phyloP scores from a whole-genome alignment of 129 eudicot genomes.

The Chrysanthemum lavandulifolium region DNA sequence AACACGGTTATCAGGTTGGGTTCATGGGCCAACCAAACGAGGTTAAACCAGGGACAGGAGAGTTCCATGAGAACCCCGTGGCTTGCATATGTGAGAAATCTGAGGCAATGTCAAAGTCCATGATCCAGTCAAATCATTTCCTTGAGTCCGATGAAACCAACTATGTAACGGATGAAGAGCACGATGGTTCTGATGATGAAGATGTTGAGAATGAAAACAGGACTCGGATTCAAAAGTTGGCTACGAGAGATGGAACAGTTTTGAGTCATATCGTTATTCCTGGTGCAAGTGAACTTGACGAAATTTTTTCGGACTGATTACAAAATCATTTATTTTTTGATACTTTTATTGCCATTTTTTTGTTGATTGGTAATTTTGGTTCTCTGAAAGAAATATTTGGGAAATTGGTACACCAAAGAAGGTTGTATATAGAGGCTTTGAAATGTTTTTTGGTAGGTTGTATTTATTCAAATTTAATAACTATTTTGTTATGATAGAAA shows the following conservation, averaged over 20 bases:
- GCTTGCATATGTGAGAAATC: constrained; percentile 65
- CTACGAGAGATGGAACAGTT: constrained; percentile 21
- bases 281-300: constrained; percentile 38
- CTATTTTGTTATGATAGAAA: not conserved
- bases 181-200: constrained; percentile 24
- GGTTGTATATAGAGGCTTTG: not conserved
- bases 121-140: constrained; percentile 11
- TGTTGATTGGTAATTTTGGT: not conserved
- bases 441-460: not conserved
- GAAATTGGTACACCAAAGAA: not conserved
- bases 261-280: constrained; percentile 17
- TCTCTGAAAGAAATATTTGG: not conserved
- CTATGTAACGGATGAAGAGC: constrained; percentile 38
- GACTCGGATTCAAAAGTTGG: constrained; percentile 20
- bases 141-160: constrained; percentile 11
- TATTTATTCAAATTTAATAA: not conserved
- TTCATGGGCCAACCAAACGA: constrained; percentile 82
- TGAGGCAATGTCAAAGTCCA: constrained; percentile 17
- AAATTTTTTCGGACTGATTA: constrained; percentile 39
- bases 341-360: not conserved
- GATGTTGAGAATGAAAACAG: constrained; percentile 26
- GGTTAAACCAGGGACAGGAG: constrained; percentile 56
- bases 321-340: not conserved
- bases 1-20: constrained; percentile 52
- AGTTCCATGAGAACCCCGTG: constrained; percentile 66